Conservation (phyloP, 1,284 basidiomycete species). For the Porogramme epimiltina region DNA sequence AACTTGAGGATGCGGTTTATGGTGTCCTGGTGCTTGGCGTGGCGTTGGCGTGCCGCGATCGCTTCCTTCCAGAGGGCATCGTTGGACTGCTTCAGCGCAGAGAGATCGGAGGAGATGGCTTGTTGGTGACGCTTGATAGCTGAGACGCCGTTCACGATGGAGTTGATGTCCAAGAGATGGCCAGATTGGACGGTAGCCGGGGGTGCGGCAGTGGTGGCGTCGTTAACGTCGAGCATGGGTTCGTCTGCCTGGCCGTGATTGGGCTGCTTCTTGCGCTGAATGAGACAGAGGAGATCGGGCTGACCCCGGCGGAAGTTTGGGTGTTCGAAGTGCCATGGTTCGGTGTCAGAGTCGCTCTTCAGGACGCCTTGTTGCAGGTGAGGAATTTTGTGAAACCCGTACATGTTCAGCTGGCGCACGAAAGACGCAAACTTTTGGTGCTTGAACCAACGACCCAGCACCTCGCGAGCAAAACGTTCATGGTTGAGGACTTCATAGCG, state of each 20-base stretch:
- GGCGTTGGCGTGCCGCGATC: conserved; percentile 74
- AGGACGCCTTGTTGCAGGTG: conserved; percentile 96
- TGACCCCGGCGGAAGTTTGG: conserved; percentile 88
- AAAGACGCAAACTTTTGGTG: conserved; percentile 95
- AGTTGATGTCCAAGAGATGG: conserved; percentile 72
- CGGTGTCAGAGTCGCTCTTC: conserved; percentile 78
- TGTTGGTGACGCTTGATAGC: conserved; percentile 93
- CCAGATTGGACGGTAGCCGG: conserved; percentile 37
- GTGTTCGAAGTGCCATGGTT: conserved; percentile 95
- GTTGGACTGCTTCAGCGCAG: conserved; percentile 87
- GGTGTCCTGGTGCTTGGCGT: conserved; percentile 95
- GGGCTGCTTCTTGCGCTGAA: conserved; percentile 76
- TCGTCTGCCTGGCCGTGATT: conserved; percentile 26
- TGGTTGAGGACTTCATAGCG: conserved; percentile 80
- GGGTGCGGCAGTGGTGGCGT: conserved; percentile 21
- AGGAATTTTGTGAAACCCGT: conserved; percentile 94
- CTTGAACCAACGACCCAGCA: conserved; percentile 94
- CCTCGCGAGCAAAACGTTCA: conserved; percentile 89
- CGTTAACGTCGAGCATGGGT: conserved; percentile 32
- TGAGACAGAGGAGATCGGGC: conserved; percentile 88
- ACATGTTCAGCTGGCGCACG: conserved; percentile 97
- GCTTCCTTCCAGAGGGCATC: conserved; percentile 93
- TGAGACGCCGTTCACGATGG: conserved; percentile 81
- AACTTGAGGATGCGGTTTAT: conserved; percentile 96
- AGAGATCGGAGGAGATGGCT: conserved; percentile 85